Conservation (phyloP, 805 yeast species). For the Saccharomycopsis amapae region DNA sequence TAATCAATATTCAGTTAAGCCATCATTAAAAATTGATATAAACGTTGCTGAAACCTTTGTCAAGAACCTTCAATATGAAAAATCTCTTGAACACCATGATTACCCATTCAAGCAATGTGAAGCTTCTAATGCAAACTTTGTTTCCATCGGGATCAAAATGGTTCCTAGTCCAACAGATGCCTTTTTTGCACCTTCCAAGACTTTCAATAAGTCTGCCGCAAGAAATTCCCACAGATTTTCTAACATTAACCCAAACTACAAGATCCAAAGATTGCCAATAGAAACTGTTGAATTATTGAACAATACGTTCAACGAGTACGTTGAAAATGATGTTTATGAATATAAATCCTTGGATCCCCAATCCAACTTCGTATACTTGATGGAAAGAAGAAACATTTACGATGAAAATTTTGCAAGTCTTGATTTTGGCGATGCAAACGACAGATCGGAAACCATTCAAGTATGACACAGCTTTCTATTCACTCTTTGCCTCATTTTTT, state of each 20-base stretch:
- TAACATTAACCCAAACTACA: conserved; percentile 17
- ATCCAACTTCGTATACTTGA: conserved; percentile 15
- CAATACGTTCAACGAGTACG: conserved; percentile 9
- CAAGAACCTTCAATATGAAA: no score
- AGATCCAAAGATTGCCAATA: conserved; percentile 16
- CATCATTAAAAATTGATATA: no score
- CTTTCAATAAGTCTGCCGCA: not conserved
- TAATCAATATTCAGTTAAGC: no score
- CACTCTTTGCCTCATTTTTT: no score
- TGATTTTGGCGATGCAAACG: no score
- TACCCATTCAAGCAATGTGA: no score
- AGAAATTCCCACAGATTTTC: conserved; percentile 19
- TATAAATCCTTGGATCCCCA: conserved; percentile 19
- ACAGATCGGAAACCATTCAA: no score
- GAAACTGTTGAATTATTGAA: conserved; percentile 13
- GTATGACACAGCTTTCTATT: no score
- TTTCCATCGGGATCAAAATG: conserved; percentile 12
- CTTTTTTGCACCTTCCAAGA: not conserved
- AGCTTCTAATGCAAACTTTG: not conserved
- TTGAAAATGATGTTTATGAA: conserved; percentile 10
- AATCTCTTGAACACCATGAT: no score
- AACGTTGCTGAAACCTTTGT: no score
- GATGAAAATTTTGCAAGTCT: no score
- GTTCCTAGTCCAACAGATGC: conserved; percentile 5
- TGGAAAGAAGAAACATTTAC: conserved; percentile 8